A percentile compares a stretch with the other conserved stretches of the same genome.
Conservation (phyloP, 73 alveolate genomes). For the Tetrahymena thermophila region DNA sequence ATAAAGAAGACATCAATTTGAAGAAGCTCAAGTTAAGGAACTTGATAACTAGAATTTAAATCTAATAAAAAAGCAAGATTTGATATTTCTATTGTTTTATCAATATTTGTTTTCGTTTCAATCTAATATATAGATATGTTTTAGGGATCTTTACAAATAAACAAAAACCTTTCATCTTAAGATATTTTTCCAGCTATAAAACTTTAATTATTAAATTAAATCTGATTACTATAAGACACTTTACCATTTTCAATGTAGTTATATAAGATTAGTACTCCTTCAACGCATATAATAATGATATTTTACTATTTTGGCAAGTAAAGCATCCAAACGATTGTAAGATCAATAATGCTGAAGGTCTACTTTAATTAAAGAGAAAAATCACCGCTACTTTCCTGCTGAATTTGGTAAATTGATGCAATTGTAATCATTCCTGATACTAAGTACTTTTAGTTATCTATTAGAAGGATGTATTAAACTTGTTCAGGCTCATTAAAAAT, state of each 20-base stretch:
- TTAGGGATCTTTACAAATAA: background rate
- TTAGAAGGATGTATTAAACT: background rate
- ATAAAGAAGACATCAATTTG: background rate
- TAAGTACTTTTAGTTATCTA: background rate
- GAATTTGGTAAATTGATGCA: background rate
- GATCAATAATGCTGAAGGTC: background rate
- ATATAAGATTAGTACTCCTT: background rate
- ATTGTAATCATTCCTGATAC: background rate
- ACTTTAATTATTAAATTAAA: no score
- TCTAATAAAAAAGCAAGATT: background rate
- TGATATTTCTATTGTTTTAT: background rate
- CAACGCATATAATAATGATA: background rate
- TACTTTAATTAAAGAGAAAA: background rate
- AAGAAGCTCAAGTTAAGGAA: background rate
- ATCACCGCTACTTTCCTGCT: background rate
- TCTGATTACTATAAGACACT: background rate
- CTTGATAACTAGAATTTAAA: background rate
- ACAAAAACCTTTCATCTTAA: background rate
- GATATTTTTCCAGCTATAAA: background rate
- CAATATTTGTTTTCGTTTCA: background rate
- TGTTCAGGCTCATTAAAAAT: background rate
- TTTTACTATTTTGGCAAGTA: background rate
- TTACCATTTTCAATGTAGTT: background rate
- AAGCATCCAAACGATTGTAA: background rate
- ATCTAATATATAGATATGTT: background rate